Percentiles rank a stretch among this genome's conserved stretches.
Evolutionary conservation across 2,329 filamentous ascomycete genomes (phyloP).

Genomic region (Byssothecium circinans): DNA sequence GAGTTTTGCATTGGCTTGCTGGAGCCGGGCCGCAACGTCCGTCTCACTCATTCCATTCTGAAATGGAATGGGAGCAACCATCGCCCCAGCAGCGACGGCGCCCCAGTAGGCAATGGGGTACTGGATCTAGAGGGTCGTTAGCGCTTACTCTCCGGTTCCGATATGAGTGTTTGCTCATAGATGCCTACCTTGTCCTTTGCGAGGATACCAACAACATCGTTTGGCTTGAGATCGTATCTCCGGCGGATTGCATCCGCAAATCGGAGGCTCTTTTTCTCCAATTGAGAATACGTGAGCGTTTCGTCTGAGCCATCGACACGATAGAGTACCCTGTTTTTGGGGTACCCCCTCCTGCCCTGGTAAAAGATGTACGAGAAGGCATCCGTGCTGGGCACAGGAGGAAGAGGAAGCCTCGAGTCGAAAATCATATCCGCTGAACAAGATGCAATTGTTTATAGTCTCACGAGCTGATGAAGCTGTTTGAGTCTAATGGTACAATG

Average conservation of each 20-base stretch:
- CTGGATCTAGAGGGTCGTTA: slow-evolving; percentile 15
- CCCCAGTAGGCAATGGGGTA: slow-evolving; percentile 28
- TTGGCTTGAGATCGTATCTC: slow-evolving; percentile 11
- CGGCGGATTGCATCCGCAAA: slow-evolving; percentile 11
- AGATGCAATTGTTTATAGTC: neutral
- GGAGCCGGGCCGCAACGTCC: slow-evolving; percentile 22
- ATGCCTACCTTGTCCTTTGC: slow-evolving; percentile 14
- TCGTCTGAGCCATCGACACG: slow-evolving; percentile 10
- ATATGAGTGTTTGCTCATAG: neutral
- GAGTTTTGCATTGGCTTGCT: slow-evolving; percentile 22
- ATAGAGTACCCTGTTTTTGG: slow-evolving; percentile 14
- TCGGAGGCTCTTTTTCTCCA: slow-evolving; percentile 16
- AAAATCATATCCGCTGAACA: slow-evolving; percentile 1
- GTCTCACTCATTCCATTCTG: slow-evolving; percentile 21
- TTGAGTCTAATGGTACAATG: neutral
- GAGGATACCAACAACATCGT: slow-evolving; percentile 16
- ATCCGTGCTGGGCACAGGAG: slow-evolving; percentile 6
- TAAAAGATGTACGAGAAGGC: slow-evolving; percentile 20
- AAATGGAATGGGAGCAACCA: slow-evolving; percentile 22
- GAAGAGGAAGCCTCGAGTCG: slow-evolving; percentile 3
- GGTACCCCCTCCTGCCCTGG: slow-evolving; percentile 10
- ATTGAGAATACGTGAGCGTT: slow-evolving; percentile 14
- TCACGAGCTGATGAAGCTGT: neutral
- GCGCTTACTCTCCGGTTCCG: neutral
- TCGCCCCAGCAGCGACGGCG: slow-evolving; percentile 24